Evolutionary conservation across 371 early-diverging fungal species (phyloP), one percentile per base, ranked within the genome.

Genomic region (Mortierella sp.): DNA sequence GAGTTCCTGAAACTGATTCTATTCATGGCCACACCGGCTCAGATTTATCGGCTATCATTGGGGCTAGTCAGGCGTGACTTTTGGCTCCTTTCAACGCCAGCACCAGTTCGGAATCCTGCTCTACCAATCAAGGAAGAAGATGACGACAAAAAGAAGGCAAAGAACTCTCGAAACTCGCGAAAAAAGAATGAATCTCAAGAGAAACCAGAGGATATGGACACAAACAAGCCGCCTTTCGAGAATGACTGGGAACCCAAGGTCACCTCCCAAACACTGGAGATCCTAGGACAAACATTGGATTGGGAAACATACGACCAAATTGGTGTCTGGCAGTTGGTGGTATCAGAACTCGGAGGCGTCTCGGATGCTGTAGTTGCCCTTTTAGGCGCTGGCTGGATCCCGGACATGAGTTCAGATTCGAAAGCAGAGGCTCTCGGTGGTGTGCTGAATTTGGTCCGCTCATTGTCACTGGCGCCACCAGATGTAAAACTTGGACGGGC

Each of bases 221-320:
- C 42, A 1, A 19, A 18, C 19, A n/a, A 12, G 24, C 54, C 24
- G 16, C 47, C 65, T 5, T 49, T 47, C 2, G 14, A 51, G 19
- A 41, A 51, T 3, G 48, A 47, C 21, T 60, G 68, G 68, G 60
- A 67, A 38, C 72, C 67, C 13, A 55, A 30, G 34, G 39, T 74
- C 16, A 53, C 65, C 2, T 16, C 54, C 14, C 38, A 53, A 12
- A 30, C 48, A 46, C 34, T 68, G 10, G 58, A 65, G 5, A 49
- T 64, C 13, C 24, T 74, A 13, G 60, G 60, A 6, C 52, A 51
- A 19, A 78, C 78, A 0, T 47, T 78, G 38, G 61, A 59, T 0
- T 78, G 78, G 78, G 78, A 58, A 7, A 63, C 67, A 1, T 78
- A 51, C 28, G 71, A 78, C 1, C 78, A 78, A 31, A 18, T 78